Conservation (phyloP, 805 yeast genomes). For the Middelhovenomyces tepae region DNA sequence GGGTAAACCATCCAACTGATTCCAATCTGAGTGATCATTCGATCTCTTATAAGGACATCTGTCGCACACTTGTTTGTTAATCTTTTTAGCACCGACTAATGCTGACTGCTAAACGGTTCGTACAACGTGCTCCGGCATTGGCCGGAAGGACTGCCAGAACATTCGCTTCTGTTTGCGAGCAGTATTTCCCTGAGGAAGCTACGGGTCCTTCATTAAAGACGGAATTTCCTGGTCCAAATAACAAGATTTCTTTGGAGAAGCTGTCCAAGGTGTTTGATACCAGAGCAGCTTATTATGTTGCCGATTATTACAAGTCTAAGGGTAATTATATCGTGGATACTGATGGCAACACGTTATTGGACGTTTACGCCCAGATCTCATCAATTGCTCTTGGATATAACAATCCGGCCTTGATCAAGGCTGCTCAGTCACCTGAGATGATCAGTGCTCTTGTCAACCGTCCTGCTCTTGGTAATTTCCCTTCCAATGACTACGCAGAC, state of each 20-base stretch:
- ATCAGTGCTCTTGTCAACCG: constrained; percentile 67
- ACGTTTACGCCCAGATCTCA: constrained; percentile 76
- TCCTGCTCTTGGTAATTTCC: constrained; percentile 80
- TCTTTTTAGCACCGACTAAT: no score
- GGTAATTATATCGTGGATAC: constrained; percentile 79
- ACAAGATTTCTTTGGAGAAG: constrained; percentile 41
- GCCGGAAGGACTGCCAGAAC: no score
- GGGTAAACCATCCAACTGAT: no score
- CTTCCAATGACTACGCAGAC: constrained; percentile 50
- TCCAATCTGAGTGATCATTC: no score
- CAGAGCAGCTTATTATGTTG: constrained; percentile 64
- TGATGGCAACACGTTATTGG: constrained; percentile 69
- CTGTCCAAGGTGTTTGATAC: constrained; percentile 59
- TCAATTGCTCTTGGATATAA: constrained; percentile 82
- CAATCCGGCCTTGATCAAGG: constrained; percentile 63
- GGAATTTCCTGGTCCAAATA: constrained; percentile 72
- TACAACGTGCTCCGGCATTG: no score
- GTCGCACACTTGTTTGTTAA: no score
- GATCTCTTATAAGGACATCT: no score
- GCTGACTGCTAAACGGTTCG: no score
- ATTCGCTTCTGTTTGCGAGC: constrained; percentile 22
- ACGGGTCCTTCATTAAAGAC: constrained; percentile 52
- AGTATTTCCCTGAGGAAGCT: constrained; percentile 72
- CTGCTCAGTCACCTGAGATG: constrained; percentile 63
- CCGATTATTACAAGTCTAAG: constrained; percentile 62